Percentiles rank a stretch among this genome's conserved stretches.
phyloP scores from a whole-genome alignment of 805 yeast genomes.

The Cyberlindnera amylophila region DNA sequence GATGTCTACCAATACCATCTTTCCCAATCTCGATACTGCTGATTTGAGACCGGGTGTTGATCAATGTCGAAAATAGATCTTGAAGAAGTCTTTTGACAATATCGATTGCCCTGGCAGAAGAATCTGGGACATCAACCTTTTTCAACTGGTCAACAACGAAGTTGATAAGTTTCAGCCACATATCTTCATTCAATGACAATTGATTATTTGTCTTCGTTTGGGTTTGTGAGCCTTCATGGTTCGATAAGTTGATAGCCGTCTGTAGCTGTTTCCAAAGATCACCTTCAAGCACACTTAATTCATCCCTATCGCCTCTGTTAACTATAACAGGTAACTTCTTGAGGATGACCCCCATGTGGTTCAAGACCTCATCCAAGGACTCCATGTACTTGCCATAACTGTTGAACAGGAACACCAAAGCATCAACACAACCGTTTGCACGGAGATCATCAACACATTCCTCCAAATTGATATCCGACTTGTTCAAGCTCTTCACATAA shows the following conservation, averaged over 20 bases:
- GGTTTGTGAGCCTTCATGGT: conserved; percentile 15
- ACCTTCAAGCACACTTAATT: conserved; percentile 21
- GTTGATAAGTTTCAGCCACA: conserved; percentile 40
- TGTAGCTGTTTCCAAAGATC: conserved; percentile 35
- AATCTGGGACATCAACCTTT: conserved; percentile 22
- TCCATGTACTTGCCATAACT: conserved; percentile 15
- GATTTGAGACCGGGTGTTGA: conserved; percentile 30
- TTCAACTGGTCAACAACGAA: conserved; percentile 35
- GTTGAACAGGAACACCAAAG: conserved; percentile 23
- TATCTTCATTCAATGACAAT: conserved; percentile 31
- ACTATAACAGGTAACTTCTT: conserved; percentile 13
- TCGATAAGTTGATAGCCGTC: conserved; percentile 33
- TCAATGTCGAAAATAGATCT: conserved; percentile 38
- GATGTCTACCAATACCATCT: conserved; percentile 18
- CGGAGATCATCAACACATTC: conserved; percentile 25
- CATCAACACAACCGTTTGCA: conserved; percentile 19
- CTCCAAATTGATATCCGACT: conserved; percentile 21
- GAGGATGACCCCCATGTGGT: conserved; percentile 12
- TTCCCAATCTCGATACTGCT: conserved; percentile 19
- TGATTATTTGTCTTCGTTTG: conserved; percentile 6
- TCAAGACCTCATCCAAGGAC: conserved; percentile 24
- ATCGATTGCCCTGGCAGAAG: conserved; percentile 25
- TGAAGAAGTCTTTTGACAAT: conserved; percentile 38
- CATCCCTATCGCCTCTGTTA: conserved; percentile 13
- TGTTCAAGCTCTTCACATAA: conserved; percentile 24